Evolutionary conservation across 2,329 filamentous ascomycete species (phyloP), one percentile per base, ranked within the genome.

Genomic region (Fusarium longipes): DNA sequence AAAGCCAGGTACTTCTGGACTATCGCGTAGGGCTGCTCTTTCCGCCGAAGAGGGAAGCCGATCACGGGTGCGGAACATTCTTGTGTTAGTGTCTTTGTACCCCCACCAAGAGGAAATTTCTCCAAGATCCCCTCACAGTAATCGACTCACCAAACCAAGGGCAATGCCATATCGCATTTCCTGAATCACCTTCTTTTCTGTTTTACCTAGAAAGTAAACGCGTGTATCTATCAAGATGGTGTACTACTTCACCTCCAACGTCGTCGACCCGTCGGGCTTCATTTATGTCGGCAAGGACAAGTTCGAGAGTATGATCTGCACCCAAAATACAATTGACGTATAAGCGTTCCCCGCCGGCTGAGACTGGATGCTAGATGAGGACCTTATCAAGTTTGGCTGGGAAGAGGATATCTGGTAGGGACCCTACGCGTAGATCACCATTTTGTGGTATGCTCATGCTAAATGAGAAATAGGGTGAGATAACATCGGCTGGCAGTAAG

Each of bases 211-310:
- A n/a, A n/a, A n/a, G n/a, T n/a, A n/a, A n/a, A n/a, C n/a, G n/a
- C n/a, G n/a, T n/a, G n/a, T n/a, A n/a, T n/a, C n/a, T n/a, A n/a
- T n/a, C 7, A 14, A 48, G 4, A 96, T 99, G 96, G 96, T 99
- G 44, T 97, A 92, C 82, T 98, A 98, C 80, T 98, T 96, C 79
- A 96, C 89, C 2, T 98, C 95, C 25, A 95, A 87, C 64, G 88
- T 89, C 39, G 93, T 97, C 36, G 85, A 89, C 14, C 95, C 96
- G 3, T 78, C 93, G 30, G 95, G 93, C 39, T 94, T 91, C 77
- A 89, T 99, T 75, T 99, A 99, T 78, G 93, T 97, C 61, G 96
- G 96, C 79, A 99, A 98, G 81, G 96, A 99, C 84, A 99, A 99
- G 82, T 94, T 96, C 73, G 96, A 99, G 84, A 99, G 96, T 97